Evolutionary conservation across 257 asterid genomes (phyloP), one percentile per base, ranked within the genome.

Genomic region (Echites panduratus): DNA sequence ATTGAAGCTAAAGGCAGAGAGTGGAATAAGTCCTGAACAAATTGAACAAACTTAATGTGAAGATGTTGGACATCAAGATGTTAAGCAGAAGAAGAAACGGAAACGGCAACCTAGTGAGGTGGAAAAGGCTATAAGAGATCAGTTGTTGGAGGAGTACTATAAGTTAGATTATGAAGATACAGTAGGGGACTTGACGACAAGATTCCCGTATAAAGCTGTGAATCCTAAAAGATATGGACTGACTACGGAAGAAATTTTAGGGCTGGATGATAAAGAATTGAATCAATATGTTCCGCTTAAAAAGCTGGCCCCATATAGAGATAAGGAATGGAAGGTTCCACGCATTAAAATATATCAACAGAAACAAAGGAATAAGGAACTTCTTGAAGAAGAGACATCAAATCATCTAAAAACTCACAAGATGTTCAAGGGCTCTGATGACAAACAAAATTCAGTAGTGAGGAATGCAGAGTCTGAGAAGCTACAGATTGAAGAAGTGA

Each of bases 121-220:
- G 12, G 91, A 78, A 76, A 77, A 86, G 80, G 79, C 78, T 43
- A 76, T 77, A 72, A 81, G 73, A 68, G 91, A 87, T 72, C 79
- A 86, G 76, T 78, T 87, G 73, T 58, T 92, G 95, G 97, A 92
- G 57, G 98, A 92, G 82, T 92, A 90, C 59, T 84, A 90, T 83
- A 88, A 88, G 82, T 80, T 92, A 86, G 96, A 90, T 75, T 92
- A 88, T 74, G 98, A 92, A 77, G 98, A 82, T 68, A 86, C 92
- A 9, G 76, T 90, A 4, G 98, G 89, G 7, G 98, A 87, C 77
- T 72, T 92, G 82, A 90, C 88, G 78, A 90, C 98, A 20, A 88
- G 97, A 75, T 92, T 92, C 74, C 87, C 84, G 82, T 92, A 90
- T 85, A 88, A 41, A 75, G 64, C 86, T 49, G 96, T 92, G 12